Base-by-base conservation (phyloP, 129 eudicot species). In the Logfia minima region DNA sequence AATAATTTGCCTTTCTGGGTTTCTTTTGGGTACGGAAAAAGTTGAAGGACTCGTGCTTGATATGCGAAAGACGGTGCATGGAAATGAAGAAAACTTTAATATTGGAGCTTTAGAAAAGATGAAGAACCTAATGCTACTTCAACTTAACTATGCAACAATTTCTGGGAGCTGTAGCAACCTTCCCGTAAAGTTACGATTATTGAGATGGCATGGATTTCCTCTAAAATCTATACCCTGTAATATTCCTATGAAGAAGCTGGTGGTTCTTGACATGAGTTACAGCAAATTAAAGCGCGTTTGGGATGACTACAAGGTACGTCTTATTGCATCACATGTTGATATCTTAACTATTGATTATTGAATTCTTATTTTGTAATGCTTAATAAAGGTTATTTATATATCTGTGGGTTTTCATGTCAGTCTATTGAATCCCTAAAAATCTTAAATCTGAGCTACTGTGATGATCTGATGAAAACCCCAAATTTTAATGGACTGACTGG, bases 71-170 rank as follows among this genome's bases (percentile, higher is more conserved):
- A 31, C 35, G 5, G 0, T 32, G 23, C 24, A 75, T 52, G 19
- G 4, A 23, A 75, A 26, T 41, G 26, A 23, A 41, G 61, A 26
- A 10, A 24, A n/a, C 29, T 75, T 75, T 4, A 43, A 75, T 13
- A 19, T 75, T 75, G 61, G 26, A 17, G 19, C 62, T 1, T 16
- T 75, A 61, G 45, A 61, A 75, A 75, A 62, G 71, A 62, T 75
- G 79, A 75, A 75, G 70, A 75, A 62, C 18, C 70, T 75, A 45
- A 62, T 75, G 71, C 61, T 75, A 63, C 71, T 75, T 75, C 79
- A 75, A 26, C 70, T 75, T 2, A 39, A 75, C 45, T 41, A 62
- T 19, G 61, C 43, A 26, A 62, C 29, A 2, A 24, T 75, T 24
- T 75, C 78, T 17, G 79, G 79, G 17, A 24, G 29, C 19, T 75